Evolutionary conservation across 306 rosid genomes (phyloP).

Genomic region (Styphnolobium japonicum): DNA sequence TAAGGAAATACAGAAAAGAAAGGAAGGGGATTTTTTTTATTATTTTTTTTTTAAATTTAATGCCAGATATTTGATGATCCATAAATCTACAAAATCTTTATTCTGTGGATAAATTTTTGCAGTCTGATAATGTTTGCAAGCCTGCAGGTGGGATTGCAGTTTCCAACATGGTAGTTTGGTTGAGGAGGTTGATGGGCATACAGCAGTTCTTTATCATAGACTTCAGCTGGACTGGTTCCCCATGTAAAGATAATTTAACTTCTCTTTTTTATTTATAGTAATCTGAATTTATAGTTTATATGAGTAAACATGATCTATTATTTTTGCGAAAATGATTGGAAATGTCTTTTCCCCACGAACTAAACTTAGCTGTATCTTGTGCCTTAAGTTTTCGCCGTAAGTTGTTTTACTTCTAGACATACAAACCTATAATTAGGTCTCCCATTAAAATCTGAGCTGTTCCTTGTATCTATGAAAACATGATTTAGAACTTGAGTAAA

Average conservation of each 20-base stretch:
- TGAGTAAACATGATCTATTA: background rate
- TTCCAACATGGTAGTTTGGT: conserved; percentile 90
- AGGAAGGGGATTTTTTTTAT: too few species aligned
- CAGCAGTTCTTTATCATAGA: conserved; percentile 92
- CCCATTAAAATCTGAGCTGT: background rate
- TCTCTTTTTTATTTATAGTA: background rate
- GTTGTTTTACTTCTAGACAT: conserved; percentile 2
- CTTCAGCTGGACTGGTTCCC: conserved; percentile 99
- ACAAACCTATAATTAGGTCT: background rate
- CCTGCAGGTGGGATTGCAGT: conserved; percentile 96
- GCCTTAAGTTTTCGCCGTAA: background rate
- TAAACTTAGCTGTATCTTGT: background rate
- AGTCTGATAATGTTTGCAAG: conserved; percentile 24
- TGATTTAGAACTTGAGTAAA: conserved; percentile 15
- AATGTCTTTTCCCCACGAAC: background rate
- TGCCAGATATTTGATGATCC: background rate
- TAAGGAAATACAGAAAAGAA: background rate
- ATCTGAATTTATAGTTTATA: background rate
- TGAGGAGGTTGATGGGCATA: conserved; percentile 99
- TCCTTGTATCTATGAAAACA: background rate
- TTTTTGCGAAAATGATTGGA: conserved; percentile 3
- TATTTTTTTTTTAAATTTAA: background rate
- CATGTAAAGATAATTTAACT: conserved; percentile 51
- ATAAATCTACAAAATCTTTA: background rate
- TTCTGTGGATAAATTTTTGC: background rate